Evolutionary conservation across 129 eudicot species (phyloP).

Genomic region (Heracleum sosnowskyi): DNA sequence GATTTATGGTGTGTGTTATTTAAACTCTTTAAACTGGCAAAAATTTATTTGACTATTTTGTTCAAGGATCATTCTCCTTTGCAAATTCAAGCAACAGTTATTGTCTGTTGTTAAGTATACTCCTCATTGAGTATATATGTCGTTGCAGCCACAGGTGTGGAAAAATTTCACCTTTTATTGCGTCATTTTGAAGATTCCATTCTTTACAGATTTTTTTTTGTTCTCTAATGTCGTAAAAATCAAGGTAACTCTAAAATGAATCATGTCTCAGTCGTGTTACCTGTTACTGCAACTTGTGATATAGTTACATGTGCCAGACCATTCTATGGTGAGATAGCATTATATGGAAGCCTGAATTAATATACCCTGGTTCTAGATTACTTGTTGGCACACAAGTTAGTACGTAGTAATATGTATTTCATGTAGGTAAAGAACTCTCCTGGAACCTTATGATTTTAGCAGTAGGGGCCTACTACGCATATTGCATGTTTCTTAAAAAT

Average conservation of each 20-base stretch:
- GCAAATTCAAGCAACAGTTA: background rate
- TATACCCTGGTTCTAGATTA: background rate
- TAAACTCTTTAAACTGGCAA: background rate
- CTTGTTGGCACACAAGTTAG: background rate
- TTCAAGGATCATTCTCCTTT: background rate
- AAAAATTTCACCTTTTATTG: background rate
- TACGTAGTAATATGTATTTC: background rate
- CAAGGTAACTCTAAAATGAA: background rate
- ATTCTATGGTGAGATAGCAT: background rate
- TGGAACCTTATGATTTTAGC: background rate
- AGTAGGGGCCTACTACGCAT: background rate
- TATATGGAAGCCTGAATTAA: too few species aligned
- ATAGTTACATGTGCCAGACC: background rate
- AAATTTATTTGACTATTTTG: background rate
- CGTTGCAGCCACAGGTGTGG: background rate
- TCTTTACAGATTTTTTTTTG: background rate
- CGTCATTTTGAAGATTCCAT: background rate
- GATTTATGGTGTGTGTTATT: background rate
- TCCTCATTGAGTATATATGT: background rate
- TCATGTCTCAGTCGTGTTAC: background rate
- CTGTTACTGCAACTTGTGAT: background rate
- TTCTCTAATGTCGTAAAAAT: too few species aligned
- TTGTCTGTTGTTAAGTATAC: background rate
- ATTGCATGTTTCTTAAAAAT: background rate
- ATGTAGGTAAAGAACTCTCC: background rate